Evolutionary conservation across 371 early-diverging fungal species (phyloP), one percentile per base, ranked within the genome.

Genomic region (Parasitella parasitica): DNA sequence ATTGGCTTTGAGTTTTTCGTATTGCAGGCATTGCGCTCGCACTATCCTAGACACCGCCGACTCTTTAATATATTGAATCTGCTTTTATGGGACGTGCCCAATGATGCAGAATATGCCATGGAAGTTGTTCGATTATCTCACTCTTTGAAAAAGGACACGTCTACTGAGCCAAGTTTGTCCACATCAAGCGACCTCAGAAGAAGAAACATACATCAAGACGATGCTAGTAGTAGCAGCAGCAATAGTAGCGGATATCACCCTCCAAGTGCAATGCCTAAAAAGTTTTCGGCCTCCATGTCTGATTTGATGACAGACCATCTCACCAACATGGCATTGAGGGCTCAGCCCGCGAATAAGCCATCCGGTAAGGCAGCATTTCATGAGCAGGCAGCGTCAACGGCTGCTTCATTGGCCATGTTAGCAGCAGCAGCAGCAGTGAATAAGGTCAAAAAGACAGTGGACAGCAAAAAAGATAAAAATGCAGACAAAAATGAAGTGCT

Each of bases 1-100:
- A n/a, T 75, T 6, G 78, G 80, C 12, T 58, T 77, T n/a, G 78
- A 77, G 24, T 73, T 80, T 35, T 80, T 80, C 52, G 71, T 77
- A 16, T 51, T 80, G 15, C 70, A 73, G 34, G 63, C 72, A 1
- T 65, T 80, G 3, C 73, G 76, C n/a, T 75, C 76, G 1, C 72
- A 76, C 50, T 80, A 75, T 57, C 78, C 78, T 20, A 61, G 74
- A 9, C 68, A 80, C 41, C 63, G 80, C 50, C 66, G 76, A n/a
- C 50, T 77, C n/a, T 80, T 80, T 39, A 75, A 71, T 39, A 52
- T 73, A n/a, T 58, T 73, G 24, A 73, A 80, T 38, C 69, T 76
- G 67, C 37, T 77, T 6, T 35, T 80, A 50, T 77, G 80, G 80
- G 73, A 70, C 24, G 72, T 80, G 4, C 80, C 80, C 0, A 76